A percentile compares a stretch with the other conserved stretches of the same genome.
Evolutionary conservation across 2,329 filamentous ascomycete species (phyloP).

Genomic region (Botrytis paeoniae): DNA sequence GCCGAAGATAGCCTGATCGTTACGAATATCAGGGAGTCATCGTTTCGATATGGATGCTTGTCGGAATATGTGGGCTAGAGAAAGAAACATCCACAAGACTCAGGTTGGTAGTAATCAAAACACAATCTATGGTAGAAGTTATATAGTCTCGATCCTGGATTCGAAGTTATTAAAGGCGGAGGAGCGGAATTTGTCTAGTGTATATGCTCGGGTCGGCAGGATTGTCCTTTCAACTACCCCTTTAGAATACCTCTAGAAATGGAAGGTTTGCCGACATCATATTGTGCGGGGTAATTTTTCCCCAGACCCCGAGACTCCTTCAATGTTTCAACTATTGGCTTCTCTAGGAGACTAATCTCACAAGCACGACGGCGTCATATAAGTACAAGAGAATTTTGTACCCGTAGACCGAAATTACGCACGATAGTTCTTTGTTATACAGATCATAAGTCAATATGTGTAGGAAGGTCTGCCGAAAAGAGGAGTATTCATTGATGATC

Average conservation of each 20-base stretch:
- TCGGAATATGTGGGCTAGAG: not conserved
- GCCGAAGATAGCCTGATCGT: not conserved
- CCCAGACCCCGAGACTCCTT: not conserved
- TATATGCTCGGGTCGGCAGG: not conserved
- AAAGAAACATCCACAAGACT: not conserved
- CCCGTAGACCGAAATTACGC: not conserved
- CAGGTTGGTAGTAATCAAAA: no score
- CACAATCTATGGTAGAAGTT: not conserved
- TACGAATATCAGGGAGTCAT: not conserved
- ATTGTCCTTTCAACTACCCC: not conserved
- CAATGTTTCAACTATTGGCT: not conserved
- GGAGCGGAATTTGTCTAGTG: no score
- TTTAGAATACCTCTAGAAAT: no score
- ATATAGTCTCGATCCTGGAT: not conserved
- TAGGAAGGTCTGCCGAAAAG: slow-evolving; percentile 6
- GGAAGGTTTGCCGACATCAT: slow-evolving; percentile 16
- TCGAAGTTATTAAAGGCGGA: not conserved
- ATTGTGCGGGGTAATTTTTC: slow-evolving; percentile 10
- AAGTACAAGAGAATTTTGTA: not conserved
- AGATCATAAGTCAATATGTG: not conserved
- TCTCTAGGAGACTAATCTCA: not conserved
- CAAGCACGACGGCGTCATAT: not conserved
- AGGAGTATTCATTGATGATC: not conserved
- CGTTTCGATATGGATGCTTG: not conserved
- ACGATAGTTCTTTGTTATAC: not conserved